A percentile compares a stretch with the other conserved stretches of the same genome.
These are phyloP conservation scores for Ilyonectria sp. DNA, from an alignment of 2,329 filamentous ascomycete genomes.

Conservation along the genomic window DNA sequence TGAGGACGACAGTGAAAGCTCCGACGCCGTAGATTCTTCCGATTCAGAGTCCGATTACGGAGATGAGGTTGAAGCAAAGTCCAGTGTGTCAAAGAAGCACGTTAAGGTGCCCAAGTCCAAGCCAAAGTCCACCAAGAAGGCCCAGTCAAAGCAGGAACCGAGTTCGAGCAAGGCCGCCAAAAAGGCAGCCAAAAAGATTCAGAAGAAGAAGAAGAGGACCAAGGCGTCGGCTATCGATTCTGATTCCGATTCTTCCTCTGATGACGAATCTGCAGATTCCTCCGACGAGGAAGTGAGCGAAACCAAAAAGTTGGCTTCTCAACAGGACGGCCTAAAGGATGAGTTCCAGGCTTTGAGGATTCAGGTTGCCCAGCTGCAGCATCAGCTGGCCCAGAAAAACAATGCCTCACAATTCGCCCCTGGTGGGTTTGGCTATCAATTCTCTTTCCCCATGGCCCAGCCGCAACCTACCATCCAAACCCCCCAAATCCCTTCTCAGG, in stretches of 20 bases:
- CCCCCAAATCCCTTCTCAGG: conserved; percentile 1
- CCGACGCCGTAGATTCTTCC: conserved; percentile 31
- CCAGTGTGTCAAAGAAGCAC: conserved; percentile 33
- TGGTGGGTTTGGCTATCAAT: conserved; percentile 13
- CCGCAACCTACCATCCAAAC: conserved; percentile 1
- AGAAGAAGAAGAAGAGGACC: conserved; percentile 24
- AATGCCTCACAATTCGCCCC: conserved; percentile 8
- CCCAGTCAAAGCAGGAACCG: conserved; percentile 29
- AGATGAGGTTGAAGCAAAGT: conserved; percentile 19
- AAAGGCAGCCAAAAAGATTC: conserved; percentile 19
- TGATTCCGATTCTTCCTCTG: conserved; percentile 46
- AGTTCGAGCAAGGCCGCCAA: conserved; percentile 22
- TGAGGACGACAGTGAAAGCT: conserved; percentile 29
- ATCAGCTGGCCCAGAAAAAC: conserved; percentile 35
- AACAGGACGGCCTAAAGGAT: conserved; percentile 41
- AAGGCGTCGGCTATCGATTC: conserved; percentile 21
- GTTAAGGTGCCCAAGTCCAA: conserved; percentile 25
- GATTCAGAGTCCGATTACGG: conserved; percentile 38
- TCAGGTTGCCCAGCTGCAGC: conserved; percentile 46
- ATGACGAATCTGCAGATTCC: conserved; percentile 42
- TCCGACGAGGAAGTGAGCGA: conserved; percentile 37
- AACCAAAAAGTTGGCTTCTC: conserved; percentile 7
- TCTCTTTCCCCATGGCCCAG: conserved; percentile 2
- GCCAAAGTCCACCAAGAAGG: conserved; percentile 24
- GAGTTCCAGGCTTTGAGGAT: conserved; percentile 51